Evolutionary conservation across 805 yeast species (phyloP), one percentile per base, ranked within the genome.

Genomic region (Torulaspora indica): DNA sequence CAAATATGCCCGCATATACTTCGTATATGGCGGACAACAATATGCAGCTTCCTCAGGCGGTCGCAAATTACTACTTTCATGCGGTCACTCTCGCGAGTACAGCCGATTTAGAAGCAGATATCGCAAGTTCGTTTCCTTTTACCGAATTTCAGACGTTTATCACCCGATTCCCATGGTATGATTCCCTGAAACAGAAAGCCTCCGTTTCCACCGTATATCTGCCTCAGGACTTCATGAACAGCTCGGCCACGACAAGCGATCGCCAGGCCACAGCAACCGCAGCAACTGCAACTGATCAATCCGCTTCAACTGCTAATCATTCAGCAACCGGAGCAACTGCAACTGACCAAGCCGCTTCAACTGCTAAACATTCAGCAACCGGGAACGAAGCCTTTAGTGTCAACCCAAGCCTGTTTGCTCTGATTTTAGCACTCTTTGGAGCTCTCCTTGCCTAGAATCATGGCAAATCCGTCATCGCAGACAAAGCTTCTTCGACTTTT

Each of bases 131-230:
- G 8, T 68, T 69, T 49, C 73, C 73, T 12, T 69, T 69, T 29
- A 44, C 54, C 3, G 67, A 65, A 4, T 68, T 70, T 43, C 51
- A 55, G 28, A 65, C 70, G 5, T 60, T 69, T 54, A 58, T 66
- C 22, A 60, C 71, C 1, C 47, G 48, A 4, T 60, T 60, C 35
- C 65, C 66, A 23, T 62, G 66, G 67, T 63, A 62, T 39, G 37
- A 48, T 3, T 57, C 60, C 5, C 33, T 61, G 10, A 31, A 62
- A 28, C 32, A 48, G 6, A 43, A 48, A 2, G 61, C 56, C 8
- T 37, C 47, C 6, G 45, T 41, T 15, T 40, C 64, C 6, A 56
- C 64, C 3, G 35, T 58, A 18, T 56, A 53, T 35, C 34, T 58
- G 8, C 68, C 66, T 28, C 49, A 52, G 22, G 46, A 62, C 43